Conservation (phyloP, 768 basidiomycete genomes). For the Mycena venus region DNA sequence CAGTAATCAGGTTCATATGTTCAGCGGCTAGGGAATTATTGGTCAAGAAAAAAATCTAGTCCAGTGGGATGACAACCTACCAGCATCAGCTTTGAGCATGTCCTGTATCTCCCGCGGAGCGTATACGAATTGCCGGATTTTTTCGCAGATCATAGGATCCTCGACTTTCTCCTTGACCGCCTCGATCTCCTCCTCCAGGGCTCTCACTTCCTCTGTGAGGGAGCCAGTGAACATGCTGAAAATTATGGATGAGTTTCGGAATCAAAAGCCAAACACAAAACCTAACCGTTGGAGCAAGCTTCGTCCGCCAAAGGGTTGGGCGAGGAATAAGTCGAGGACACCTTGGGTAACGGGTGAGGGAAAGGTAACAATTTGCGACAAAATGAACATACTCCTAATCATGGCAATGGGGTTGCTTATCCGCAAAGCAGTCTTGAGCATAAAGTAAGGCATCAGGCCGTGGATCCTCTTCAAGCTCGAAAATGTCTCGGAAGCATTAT, state of each 20-base stretch:
- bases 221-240: slow-evolving; percentile 95
- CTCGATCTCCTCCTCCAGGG: slow-evolving; percentile 88
- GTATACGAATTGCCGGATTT: slow-evolving; percentile 87
- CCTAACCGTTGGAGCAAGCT: slow-evolving; percentile 89
- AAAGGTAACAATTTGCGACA: not conserved
- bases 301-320: slow-evolving; percentile 95
- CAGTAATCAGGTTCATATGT: slow-evolving; percentile 80
- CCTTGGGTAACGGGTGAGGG: slow-evolving; percentile 49
- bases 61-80: slow-evolving; percentile 54
- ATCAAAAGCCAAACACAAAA: not conserved
- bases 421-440: slow-evolving; percentile 91
- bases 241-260: not conserved
- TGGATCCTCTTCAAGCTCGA: slow-evolving; percentile 92
- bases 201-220: slow-evolving; percentile 88
- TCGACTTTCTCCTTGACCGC: slow-evolving; percentile 91
- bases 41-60: slow-evolving; percentile 6
- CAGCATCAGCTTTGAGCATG: slow-evolving; percentile 83
- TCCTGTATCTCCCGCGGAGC: slow-evolving; percentile 92
- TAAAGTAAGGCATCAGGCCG: slow-evolving; percentile 97
- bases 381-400: slow-evolving; percentile 79
- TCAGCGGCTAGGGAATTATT: slow-evolving; percentile 64
- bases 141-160: slow-evolving; percentile 89
- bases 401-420: slow-evolving; percentile 97
- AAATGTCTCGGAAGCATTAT: slow-evolving; percentile 92
- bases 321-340: slow-evolving; percentile 94